Evolutionary conservation across 2,329 filamentous ascomycete species (phyloP).

Genomic region (Gaeumannomyces sp.): DNA sequence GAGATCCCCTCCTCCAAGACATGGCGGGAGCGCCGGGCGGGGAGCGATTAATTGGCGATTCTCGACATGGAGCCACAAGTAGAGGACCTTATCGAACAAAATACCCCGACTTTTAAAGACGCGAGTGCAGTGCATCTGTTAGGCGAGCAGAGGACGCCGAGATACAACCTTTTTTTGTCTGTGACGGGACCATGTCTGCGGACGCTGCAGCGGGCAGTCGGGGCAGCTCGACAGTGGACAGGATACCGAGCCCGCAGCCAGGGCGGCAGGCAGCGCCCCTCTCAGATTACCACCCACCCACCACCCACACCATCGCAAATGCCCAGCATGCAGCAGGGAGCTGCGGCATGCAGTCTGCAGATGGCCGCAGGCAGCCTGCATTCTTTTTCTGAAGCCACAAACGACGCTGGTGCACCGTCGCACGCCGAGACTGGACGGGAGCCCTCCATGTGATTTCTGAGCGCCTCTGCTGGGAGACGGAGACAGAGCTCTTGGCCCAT

Average conservation of each 20-base stretch:
- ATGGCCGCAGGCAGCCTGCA: slow-evolving; percentile 2
- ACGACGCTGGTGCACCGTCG: not conserved
- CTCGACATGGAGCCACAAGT: not conserved
- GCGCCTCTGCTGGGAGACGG: too few species aligned
- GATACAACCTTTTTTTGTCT: not conserved
- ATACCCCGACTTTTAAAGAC: too few species aligned
- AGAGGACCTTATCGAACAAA: not conserved
- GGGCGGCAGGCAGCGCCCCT: not conserved
- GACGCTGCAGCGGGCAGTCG: not conserved
- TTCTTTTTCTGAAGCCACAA: not conserved
- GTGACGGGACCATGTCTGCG: not conserved
- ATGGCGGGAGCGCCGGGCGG: not conserved
- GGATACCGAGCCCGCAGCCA: not conserved
- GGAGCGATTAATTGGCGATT: not conserved
- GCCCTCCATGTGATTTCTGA: not conserved
- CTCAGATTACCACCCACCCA: not conserved
- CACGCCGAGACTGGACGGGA: not conserved
- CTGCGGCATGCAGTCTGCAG: slow-evolving; percentile 1
- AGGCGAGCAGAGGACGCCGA: not conserved
- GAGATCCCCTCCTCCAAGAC: not conserved
- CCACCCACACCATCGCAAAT: not conserved
- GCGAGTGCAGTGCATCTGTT: too few species aligned
- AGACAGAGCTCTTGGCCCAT: not conserved
- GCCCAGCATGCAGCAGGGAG: not conserved
- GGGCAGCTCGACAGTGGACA: not conserved